phyloP scores from a whole-genome alignment of 2,329 filamentous ascomycete genomes.

The Capronia americana region DNA sequence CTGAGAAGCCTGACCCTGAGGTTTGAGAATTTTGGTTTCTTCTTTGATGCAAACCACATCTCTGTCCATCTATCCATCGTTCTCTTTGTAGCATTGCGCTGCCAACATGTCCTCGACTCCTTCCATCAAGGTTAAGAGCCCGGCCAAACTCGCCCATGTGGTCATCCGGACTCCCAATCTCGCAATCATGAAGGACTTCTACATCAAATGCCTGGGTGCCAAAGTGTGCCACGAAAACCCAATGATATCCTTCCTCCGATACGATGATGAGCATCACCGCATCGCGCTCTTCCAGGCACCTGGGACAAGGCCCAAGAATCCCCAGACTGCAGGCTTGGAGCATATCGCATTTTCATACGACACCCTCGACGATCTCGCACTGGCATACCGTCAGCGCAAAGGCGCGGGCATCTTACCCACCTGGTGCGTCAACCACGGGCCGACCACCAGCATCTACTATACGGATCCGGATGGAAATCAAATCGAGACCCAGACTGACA shows the following conservation, averaged over 20 bases:
- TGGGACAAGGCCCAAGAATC: constrained; percentile 36
- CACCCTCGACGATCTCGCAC: constrained; percentile 46
- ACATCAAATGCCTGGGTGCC: background rate
- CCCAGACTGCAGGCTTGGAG: constrained; percentile 45
- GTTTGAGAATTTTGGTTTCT: too few relatives aligned
- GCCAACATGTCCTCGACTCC: too few relatives aligned
- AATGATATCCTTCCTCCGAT: constrained; percentile 17
- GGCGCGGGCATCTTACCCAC: constrained; percentile 41
- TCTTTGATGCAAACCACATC: too few relatives aligned
- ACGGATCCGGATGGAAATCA: constrained; percentile 57
- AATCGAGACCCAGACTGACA: constrained; percentile 57
- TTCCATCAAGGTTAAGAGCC: background rate
- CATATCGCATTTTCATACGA: constrained; percentile 54
- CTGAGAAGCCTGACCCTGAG: too few relatives aligned
- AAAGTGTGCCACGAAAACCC: background rate
- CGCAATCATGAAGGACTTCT: background rate
- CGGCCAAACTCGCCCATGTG: background rate
- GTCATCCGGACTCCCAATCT: background rate
- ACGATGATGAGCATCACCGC: constrained; percentile 47
- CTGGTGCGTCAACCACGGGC: constrained; percentile 58
- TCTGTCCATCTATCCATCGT: too few relatives aligned
- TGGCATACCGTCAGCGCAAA: constrained; percentile 46
- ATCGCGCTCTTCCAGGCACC: constrained; percentile 48
- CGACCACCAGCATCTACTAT: constrained; percentile 58
- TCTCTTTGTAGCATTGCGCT: too few relatives aligned